Conservation (phyloP, 306 rosid genomes). For the Alnus rubra region DNA sequence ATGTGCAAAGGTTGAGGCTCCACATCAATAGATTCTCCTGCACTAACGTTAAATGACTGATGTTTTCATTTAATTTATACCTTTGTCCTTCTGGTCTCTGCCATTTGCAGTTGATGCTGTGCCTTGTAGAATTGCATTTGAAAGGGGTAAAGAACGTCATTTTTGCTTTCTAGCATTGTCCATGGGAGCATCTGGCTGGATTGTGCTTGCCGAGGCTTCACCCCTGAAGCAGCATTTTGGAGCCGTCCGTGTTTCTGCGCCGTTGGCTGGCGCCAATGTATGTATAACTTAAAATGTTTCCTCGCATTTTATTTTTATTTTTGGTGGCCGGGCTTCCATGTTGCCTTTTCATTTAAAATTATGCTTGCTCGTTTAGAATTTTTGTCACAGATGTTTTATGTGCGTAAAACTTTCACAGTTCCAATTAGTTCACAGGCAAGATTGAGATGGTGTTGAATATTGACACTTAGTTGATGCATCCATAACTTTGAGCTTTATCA, state of each 20-base stretch:
- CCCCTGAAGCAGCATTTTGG: conserved; percentile 70
- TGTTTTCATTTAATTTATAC: not conserved
- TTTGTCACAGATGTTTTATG: not conserved
- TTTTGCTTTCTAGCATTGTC: conserved; percentile 70
- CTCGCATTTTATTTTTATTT: conserved; percentile 14
- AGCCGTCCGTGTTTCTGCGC: conserved; percentile 70
- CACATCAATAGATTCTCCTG: not conserved
- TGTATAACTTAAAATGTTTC: conserved; percentile 24
- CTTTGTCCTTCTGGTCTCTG: conserved; percentile 20
- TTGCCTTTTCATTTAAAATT: not conserved
- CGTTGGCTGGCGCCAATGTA: conserved; percentile 91
- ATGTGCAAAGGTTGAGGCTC: not conserved
- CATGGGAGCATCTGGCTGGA: conserved; percentile 78
- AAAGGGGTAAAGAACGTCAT: conserved; percentile 83
- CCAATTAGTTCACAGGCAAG: not conserved
- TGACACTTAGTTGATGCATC: not conserved
- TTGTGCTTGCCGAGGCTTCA: conserved; percentile 74
- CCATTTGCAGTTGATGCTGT: conserved; percentile 65
- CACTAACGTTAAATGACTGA: not conserved
- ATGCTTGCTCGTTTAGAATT: not conserved
- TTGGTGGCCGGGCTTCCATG: not conserved
- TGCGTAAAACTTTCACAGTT: not conserved
- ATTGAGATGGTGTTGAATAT: conserved; percentile 1
- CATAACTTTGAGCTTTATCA: not conserved
- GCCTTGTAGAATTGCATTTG: conserved; percentile 91